Conservation (phyloP, 1,284 basidiomycete species). For the Puccinia horiana region DNA sequence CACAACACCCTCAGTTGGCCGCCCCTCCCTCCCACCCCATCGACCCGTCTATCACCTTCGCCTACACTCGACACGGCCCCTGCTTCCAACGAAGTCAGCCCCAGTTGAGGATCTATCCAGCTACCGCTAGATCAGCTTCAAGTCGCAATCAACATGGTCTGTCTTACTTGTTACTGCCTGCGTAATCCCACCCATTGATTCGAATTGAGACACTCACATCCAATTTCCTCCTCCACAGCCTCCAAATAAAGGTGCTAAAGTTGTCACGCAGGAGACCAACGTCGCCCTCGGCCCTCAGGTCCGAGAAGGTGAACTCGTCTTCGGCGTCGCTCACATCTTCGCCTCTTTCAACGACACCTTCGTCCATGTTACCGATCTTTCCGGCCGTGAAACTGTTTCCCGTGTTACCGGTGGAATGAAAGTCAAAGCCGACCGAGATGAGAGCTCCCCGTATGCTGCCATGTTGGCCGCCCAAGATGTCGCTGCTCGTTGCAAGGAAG, state of each 20-base stretch:
- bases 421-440: conserved; percentile 99
- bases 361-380: conserved; percentile 98
- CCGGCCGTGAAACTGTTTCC: conserved; percentile 97
- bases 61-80: conserved; percentile 46
- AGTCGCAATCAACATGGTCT: background rate
- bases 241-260: conserved; percentile 46
- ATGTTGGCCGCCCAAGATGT: conserved; percentile 99
- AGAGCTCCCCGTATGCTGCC: conserved; percentile 98
- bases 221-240: conserved; percentile 7
- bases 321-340: conserved; percentile 94
- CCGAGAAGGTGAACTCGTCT: conserved; percentile 83
- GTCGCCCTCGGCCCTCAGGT: conserved; percentile 90
- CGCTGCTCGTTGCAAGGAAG: conserved; percentile 93
- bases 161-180: background rate
- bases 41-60: background rate
- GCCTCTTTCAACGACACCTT: conserved; percentile 98
- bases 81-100: conserved; percentile 50
- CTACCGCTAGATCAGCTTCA: background rate
- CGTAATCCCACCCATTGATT: background rate
- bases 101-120: conserved; percentile 39
- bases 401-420: conserved; percentile 99
- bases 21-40: background rate
- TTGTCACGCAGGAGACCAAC: conserved; percentile 71
- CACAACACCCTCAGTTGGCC: background rate
- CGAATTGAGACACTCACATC: background rate